Evolutionary conservation across 2,329 filamentous ascomycete genomes (phyloP).

Genomic region (Chaetomium sp.): DNA sequence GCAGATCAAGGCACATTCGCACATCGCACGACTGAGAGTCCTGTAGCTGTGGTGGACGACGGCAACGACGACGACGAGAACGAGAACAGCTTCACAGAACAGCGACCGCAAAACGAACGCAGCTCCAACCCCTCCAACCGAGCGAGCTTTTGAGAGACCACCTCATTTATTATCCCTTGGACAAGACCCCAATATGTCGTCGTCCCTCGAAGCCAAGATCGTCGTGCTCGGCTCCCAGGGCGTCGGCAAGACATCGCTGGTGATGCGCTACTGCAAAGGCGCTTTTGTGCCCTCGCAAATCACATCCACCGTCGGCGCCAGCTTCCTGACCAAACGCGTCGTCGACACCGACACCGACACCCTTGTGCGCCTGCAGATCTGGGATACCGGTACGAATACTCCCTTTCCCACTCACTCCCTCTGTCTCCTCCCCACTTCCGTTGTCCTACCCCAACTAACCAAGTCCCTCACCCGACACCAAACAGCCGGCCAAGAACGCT

Average conservation of each 20-base stretch:
- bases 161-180: neutral
- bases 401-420: neutral
- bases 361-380: constrained; percentile 85
- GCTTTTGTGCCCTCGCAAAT: constrained; percentile 59
- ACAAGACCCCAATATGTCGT: constrained; percentile 29
- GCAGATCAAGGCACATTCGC: no score
- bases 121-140: no score
- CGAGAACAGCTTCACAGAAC: neutral
- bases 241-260: constrained; percentile 72
- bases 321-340: constrained; percentile 72
- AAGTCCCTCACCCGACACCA: neutral
- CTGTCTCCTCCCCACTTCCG: neutral
- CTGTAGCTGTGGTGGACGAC: no score
- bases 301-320: constrained; percentile 70
- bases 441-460: neutral
- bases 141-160: no score
- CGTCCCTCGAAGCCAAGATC: constrained; percentile 73
- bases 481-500: constrained; percentile 81
- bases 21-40: no score
- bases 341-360: constrained; percentile 80
- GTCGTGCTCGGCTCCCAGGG: constrained; percentile 74
- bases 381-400: constrained; percentile 67
- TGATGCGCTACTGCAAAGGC: constrained; percentile 70
- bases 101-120: constrained; percentile 9
- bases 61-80: no score